A percentile compares a stretch with the other conserved stretches of the same genome.
phyloP scores from a whole-genome alignment of 2,329 filamentous ascomycete species.

The Sporothrix brasiliensis region DNA sequence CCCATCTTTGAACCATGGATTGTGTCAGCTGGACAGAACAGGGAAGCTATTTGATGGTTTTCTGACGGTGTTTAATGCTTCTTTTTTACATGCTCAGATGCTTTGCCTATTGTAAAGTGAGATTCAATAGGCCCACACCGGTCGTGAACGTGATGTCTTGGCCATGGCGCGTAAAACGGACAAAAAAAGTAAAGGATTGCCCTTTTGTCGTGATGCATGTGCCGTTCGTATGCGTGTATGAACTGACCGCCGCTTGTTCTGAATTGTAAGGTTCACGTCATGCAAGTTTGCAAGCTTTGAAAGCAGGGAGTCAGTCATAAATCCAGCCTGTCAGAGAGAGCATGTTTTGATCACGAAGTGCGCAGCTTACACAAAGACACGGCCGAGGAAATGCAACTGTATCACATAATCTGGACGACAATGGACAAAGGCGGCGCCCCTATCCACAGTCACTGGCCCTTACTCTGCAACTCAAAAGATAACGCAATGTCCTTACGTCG shows the following conservation, averaged over 20 bases:
- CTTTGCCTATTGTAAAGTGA: not conserved
- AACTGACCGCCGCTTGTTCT: not conserved
- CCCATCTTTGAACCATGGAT: not conserved
- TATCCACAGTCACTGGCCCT: too few species aligned
- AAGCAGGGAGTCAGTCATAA: not conserved
- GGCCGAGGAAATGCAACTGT: not conserved
- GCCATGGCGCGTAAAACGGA: not conserved
- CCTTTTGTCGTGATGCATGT: conserved; percentile 7
- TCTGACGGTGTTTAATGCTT: not conserved
- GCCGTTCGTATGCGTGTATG: not conserved
- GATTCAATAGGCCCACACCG: not conserved
- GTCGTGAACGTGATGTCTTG: not conserved
- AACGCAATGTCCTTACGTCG: too few species aligned
- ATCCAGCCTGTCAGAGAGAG: not conserved
- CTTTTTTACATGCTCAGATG: not conserved
- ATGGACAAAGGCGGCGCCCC: not conserved
- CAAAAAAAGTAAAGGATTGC: not conserved
- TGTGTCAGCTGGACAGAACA: not conserved
- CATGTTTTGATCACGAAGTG: conserved; percentile 3
- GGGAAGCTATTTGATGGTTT: too few species aligned
- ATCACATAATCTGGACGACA: conserved; percentile 23
- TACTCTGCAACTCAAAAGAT: too few species aligned
- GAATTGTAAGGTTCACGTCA: not conserved
- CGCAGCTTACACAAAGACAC: not conserved
- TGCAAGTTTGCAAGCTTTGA: not conserved